These are phyloP conservation scores for Babesia gibsoni DNA, from an alignment of 169 alveolate species.

Conservation along the genomic window DNA sequence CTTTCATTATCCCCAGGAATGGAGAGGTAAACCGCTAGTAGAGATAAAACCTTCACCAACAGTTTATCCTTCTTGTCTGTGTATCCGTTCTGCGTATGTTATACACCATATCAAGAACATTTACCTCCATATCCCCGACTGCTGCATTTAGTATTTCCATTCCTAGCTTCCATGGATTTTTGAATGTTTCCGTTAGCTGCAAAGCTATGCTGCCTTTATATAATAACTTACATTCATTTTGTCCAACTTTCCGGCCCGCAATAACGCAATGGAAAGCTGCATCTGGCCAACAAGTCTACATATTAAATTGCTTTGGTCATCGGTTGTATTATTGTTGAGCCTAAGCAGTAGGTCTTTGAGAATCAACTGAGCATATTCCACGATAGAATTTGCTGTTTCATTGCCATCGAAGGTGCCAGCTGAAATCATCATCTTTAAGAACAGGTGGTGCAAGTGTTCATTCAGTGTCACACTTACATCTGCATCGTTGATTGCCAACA, in stretches of 20 bases:
- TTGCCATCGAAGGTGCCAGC: not conserved
- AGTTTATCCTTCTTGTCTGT: no score
- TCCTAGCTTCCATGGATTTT: not conserved
- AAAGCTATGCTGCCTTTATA: not conserved
- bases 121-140: not conserved
- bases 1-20: not conserved
- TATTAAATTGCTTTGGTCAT: no score
- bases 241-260: not conserved
- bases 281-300: not conserved
- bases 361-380: not conserved
- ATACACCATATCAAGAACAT: no score
- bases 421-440: not conserved
- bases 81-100: no score
- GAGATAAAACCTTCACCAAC: not conserved
- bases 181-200: not conserved
- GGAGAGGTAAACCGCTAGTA: not conserved
- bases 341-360: not conserved
- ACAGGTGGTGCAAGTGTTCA: not conserved
- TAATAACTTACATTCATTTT: not conserved
- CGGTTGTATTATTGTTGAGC: not conserved
- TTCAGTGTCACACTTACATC: not conserved
- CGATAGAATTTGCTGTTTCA: conserved; percentile 1
- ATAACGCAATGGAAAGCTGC: not conserved
- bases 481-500: conserved; percentile 1
- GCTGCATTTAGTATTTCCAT: not conserved